phyloP scores from a whole-genome alignment of 2,329 filamentous ascomycete species.

The Bipolaris zeicola region DNA sequence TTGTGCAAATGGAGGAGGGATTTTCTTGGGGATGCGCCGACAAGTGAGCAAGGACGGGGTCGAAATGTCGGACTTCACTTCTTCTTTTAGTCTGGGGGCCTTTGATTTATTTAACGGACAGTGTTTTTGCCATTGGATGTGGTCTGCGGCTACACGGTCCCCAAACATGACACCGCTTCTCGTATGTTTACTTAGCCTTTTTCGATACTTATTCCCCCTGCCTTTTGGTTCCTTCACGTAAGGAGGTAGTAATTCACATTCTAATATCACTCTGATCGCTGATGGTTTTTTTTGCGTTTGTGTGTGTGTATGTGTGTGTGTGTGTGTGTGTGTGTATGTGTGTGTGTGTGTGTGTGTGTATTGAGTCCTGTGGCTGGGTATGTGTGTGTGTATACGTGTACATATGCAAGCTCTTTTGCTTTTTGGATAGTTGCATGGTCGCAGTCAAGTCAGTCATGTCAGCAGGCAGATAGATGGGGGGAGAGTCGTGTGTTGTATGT shows the following conservation, averaged over 20 bases:
- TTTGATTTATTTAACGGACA: conserved; percentile 35
- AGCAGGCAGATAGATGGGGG: neutral
- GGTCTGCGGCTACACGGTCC: conserved; percentile 34
- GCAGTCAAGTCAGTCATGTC: too few species aligned
- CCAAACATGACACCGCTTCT: conserved; percentile 45
- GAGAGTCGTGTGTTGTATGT: neutral
- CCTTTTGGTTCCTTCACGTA: conserved; percentile 48
- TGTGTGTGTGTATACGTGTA: neutral
- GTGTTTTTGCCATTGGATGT: conserved; percentile 29
- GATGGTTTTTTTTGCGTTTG: neutral
- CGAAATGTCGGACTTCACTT: conserved; percentile 31
- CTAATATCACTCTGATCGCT: conserved; percentile 44
- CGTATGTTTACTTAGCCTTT: conserved; percentile 50
- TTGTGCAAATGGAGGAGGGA: conserved; percentile 26
- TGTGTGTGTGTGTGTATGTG: neutral
- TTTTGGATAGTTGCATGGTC: neutral
- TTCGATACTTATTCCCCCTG: conserved; percentile 50
- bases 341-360: neutral
- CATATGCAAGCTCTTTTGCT: neutral
- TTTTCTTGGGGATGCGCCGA: conserved; percentile 17
- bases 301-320: neutral
- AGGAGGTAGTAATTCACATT: conserved; percentile 51
- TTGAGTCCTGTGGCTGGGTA: too few species aligned
- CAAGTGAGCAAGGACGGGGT: conserved; percentile 23
- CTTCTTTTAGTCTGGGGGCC: conserved; percentile 38